Percentiles rank a stretch among this genome's conserved stretches.
Evolutionary conservation across 768 basidiomycete species (phyloP).

Genomic region (Calocera cornea): DNA sequence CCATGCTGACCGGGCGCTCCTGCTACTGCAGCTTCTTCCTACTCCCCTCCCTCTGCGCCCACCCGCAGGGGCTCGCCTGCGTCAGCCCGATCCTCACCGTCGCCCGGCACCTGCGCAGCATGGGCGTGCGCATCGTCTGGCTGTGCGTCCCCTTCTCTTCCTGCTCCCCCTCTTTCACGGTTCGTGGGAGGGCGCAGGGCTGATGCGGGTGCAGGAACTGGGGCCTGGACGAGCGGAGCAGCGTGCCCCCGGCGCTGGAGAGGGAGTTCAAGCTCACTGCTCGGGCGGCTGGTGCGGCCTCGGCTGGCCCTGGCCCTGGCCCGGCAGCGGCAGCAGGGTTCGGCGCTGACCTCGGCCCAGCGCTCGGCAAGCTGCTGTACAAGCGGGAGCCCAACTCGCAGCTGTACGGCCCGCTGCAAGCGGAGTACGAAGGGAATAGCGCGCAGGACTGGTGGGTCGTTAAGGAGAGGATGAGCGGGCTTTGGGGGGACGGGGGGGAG

Average conservation of each 20-base stretch:
- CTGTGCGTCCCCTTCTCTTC: slow-evolving; percentile 29
- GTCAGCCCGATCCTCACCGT: slow-evolving; percentile 42
- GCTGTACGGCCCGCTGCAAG: slow-evolving; percentile 50
- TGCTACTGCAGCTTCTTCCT: slow-evolving; percentile 61
- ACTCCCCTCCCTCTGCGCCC: slow-evolving; percentile 43
- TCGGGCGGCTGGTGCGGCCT: slow-evolving; percentile 42
- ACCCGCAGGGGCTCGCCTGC: slow-evolving; percentile 44
- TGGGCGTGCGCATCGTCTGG: slow-evolving; percentile 49
- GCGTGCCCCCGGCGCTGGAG: slow-evolving; percentile 22
- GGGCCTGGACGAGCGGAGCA: slow-evolving; percentile 34
- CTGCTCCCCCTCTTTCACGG: background rate
- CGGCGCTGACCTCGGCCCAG: slow-evolving; percentile 39
- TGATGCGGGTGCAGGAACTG: slow-evolving; percentile 37
- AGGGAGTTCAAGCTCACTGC: slow-evolving; percentile 48
- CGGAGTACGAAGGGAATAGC: slow-evolving; percentile 38
- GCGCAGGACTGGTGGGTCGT: slow-evolving; percentile 61
- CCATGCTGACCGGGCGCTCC: no score
- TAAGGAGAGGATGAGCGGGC: slow-evolving; percentile 55
- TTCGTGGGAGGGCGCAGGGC: background rate
- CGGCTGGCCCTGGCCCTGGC: slow-evolving; percentile 34
- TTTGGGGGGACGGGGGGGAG: slow-evolving; percentile 50
- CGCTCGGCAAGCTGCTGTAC: slow-evolving; percentile 44
- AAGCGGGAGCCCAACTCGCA: slow-evolving; percentile 43
- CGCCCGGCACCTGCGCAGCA: slow-evolving; percentile 35
- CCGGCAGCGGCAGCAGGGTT: no score